Conservation (phyloP, 2,329 filamentous ascomycete species). For the Colletotrichum scovillei region DNA sequence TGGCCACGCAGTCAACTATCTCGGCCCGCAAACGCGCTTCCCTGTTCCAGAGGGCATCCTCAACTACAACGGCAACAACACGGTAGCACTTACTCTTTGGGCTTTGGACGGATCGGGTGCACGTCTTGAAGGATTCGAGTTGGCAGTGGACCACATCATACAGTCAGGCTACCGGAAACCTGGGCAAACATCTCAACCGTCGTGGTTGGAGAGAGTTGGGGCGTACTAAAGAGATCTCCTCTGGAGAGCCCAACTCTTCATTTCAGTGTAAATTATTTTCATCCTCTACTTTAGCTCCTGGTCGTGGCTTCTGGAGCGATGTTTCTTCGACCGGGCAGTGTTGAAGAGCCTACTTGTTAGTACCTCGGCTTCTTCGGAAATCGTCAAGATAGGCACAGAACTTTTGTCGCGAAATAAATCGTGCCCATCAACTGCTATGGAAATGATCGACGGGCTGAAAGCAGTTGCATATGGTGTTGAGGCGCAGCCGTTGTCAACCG, state of each 20-base stretch:
- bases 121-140: slow-evolving; percentile 39
- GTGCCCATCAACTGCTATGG: not conserved
- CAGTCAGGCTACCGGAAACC: slow-evolving; percentile 29
- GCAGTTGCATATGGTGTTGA: not conserved
- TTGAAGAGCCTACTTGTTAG: not conserved
- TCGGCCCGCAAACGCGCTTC: slow-evolving; percentile 75
- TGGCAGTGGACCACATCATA: slow-evolving; percentile 55
- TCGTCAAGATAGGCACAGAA: not conserved
- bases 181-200: slow-evolving; percentile 50
- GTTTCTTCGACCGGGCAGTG: not conserved
- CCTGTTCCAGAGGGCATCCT: slow-evolving; percentile 76
- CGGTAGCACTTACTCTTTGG: slow-evolving; percentile 73
- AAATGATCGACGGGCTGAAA: not conserved
- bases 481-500: not conserved
- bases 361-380: not conserved
- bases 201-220: slow-evolving; percentile 53
- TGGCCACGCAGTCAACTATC: slow-evolving; percentile 59
- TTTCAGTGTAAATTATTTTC: not conserved
- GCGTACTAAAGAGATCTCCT: slow-evolving; percentile 51
- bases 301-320: not conserved
- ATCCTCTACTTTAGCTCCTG: not conserved
- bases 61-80: slow-evolving; percentile 74
- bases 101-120: slow-evolving; percentile 65
- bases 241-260: not conserved
- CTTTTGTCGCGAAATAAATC: too few relatives aligned